phyloP scores from a whole-genome alignment of 257 asterid species.

The Solanum appendiculatum region DNA sequence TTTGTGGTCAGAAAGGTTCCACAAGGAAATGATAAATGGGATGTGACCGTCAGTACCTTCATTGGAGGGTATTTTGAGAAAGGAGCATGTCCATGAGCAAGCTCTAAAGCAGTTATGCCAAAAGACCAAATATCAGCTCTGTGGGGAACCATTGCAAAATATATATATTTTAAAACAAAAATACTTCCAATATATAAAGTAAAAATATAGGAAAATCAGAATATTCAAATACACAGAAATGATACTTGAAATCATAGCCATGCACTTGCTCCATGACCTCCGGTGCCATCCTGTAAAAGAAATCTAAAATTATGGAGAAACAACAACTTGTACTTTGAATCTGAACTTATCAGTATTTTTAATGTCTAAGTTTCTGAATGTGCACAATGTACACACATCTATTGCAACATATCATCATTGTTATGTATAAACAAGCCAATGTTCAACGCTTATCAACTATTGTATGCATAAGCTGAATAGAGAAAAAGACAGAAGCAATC shows the following conservation, averaged over 20 bases:
- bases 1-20: background rate
- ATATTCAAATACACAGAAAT: background rate
- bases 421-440: background rate
- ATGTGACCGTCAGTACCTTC: slow-evolving; percentile 12
- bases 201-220: background rate
- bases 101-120: slow-evolving; percentile 26
- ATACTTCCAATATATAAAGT: background rate
- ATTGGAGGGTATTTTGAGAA: slow-evolving; percentile 27
- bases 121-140: slow-evolving; percentile 29
- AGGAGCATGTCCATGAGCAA: slow-evolving; percentile 31
- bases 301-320: background rate
- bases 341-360: background rate
- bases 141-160: background rate
- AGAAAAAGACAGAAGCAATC: background rate
- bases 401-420: background rate
- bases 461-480: background rate
- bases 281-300: slow-evolving; percentile 74
- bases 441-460: background rate
- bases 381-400: background rate
- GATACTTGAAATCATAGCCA: slow-evolving; percentile 16
- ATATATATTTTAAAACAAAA: background rate
- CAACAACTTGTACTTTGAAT: background rate
- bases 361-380: background rate
- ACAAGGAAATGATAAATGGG: background rate
- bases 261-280: slow-evolving; percentile 82